phyloP scores from a whole-genome alignment of 805 yeast species.

The Candida piceae region DNA sequence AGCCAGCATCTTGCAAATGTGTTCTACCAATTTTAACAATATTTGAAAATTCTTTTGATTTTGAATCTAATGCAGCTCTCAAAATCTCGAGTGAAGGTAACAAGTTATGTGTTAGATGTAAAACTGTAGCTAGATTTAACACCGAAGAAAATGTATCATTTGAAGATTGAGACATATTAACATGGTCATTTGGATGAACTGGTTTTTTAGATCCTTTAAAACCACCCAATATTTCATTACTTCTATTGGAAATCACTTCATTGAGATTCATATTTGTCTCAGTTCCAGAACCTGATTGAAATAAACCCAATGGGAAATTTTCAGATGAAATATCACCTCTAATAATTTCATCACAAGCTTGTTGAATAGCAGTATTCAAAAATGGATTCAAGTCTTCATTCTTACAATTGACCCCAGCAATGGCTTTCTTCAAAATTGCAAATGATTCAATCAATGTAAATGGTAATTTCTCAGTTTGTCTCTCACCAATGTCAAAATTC shows the following conservation, averaged over 20 bases:
- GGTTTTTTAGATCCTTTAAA: slow-evolving; percentile 83
- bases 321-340: slow-evolving; percentile 76
- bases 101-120: slow-evolving; percentile 66
- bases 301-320: slow-evolving; percentile 94
- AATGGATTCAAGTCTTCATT: slow-evolving; percentile 80
- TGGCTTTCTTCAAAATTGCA: slow-evolving; percentile 88
- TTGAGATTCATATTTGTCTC: slow-evolving; percentile 98
- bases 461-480: slow-evolving; percentile 85
- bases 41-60: slow-evolving; percentile 75
- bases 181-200: slow-evolving; percentile 97
- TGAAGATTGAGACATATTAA: slow-evolving; percentile 96
- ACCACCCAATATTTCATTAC: slow-evolving; percentile 92
- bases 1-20: slow-evolving; percentile 98
- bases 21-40: slow-evolving; percentile 99
- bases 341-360: slow-evolving; percentile 90
- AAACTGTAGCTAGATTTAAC: slow-evolving; percentile 97
- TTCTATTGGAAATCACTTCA: slow-evolving; percentile 95
- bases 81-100: slow-evolving; percentile 75
- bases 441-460: slow-evolving; percentile 83
- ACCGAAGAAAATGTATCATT: slow-evolving; percentile 98
- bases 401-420: slow-evolving; percentile 81
- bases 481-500: slow-evolving; percentile 88
- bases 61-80: slow-evolving; percentile 67
- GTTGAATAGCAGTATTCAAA: slow-evolving; percentile 74
- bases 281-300: slow-evolving; percentile 98